Base-by-base conservation (phyloP, 371 early-diverging fungal genomes). In the Rhizopus microsporus region DNA sequence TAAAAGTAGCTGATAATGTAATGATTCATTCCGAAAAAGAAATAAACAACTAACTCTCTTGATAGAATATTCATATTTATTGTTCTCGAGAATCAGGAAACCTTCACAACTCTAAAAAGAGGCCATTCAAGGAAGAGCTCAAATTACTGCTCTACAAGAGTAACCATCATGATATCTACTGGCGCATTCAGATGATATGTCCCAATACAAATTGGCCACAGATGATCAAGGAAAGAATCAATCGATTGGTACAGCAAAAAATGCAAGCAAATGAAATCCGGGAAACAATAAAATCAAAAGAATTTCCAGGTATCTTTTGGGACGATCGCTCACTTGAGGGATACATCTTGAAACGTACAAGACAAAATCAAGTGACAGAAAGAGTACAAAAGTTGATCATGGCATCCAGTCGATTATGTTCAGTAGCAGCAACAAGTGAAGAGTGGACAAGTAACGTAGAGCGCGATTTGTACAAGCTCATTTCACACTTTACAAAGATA, bases 291-390 rank as follows among this genome's bases (percentile, higher is more conserved):
- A 72, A 79, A 51, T 59, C 64, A 15, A 23, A 23, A 23, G 81
- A 79, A 23, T 85, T 85, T 59, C 82, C 86, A 5, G 75, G 79
- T 32, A 70, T 81, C 38, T 61, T 71, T 12, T 85, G 86, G 84
- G 80, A 85, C 42, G 83, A 86, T 52, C 75, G 84, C 42, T 73
- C 79, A 9, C 84, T 86, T 62, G 78, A 80, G 50, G 84, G 83
- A 62, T 69, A 81, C 13, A 56, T 84, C 49, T 74, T 73, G 6
- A 82, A 80, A 51, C 74, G 78, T 30, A 74, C 77, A 16, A 59
- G 67, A 35, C 68, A 80, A 33, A 63, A 80, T 8, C 73, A 74
- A 33, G 71, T 77, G 0, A 71, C 75, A 30, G 74, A 65, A 34
- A 66, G 83, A 9, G 78, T 82, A 2, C 76, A 75, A 42, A 67